phyloP scores from a whole-genome alignment of 345 rosid genomes.

The Schrenkiella parvula region DNA sequence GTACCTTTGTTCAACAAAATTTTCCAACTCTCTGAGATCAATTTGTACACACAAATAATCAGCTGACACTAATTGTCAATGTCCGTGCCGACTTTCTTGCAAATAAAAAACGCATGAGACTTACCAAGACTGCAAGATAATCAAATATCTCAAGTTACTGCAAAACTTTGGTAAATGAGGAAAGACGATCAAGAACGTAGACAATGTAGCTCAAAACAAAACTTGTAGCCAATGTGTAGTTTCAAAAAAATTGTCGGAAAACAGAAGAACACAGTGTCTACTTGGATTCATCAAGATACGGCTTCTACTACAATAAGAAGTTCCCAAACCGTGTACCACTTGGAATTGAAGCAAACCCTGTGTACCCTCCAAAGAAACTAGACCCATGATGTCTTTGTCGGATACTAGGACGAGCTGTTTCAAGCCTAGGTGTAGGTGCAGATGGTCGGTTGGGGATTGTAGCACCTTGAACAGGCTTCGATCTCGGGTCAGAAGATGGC shows the following conservation, averaged over 20 bases:
- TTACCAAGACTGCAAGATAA: no score
- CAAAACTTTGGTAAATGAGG: background rate
- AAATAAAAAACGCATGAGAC: no score
- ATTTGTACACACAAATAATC: no score
- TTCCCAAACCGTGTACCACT: conserved; percentile 62
- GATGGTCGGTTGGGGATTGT: conserved; percentile 80
- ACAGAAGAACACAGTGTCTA: background rate
- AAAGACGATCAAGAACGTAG: background rate
- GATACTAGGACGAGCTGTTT: conserved; percentile 68
- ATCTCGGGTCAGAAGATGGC: conserved; percentile 70
- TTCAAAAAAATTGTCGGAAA: background rate
- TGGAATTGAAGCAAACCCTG: conserved; percentile 64
- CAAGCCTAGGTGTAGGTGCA: conserved; percentile 84
- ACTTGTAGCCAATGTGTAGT: background rate
- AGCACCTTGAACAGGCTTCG: conserved; percentile 58
- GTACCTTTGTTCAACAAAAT: background rate
- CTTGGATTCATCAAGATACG: background rate
- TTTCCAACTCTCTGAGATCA: background rate
- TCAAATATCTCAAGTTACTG: background rate
- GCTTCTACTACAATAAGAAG: conserved; percentile 44
- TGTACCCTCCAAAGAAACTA: background rate
- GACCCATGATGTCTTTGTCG: conserved; percentile 11
- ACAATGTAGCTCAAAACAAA: background rate
- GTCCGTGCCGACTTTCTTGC: no score
- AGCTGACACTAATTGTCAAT: no score